Base-by-base conservation (phyloP, 306 rosid species). In the Sphenostylis stenocarpa region DNA sequence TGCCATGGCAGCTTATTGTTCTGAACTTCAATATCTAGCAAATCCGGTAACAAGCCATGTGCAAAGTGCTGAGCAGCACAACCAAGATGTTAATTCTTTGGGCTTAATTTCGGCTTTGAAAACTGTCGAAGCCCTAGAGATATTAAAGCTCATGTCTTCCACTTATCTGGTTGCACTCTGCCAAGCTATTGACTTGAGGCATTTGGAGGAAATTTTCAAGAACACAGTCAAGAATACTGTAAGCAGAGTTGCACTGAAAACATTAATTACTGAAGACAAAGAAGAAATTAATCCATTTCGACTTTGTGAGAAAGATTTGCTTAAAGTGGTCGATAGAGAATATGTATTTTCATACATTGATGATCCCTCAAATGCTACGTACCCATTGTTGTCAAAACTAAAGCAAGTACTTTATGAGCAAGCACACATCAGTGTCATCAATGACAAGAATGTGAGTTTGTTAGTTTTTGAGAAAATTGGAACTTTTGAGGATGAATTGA, bases 111-210 rank as follows among this genome's bases (percentile, higher is more conserved):
- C 88, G 70, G 85, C 88, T 9, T 47, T 73, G 76, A 85, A 81
- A 78, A 85, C 85, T 41, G 78, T 41, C 0, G 88, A 85, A 55
- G 88, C 85, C 7, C 56, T 85, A 34, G 88, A 81, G 67, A 53
- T 85, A 43, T 73, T 85, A 80, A 81, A 85, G 84, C 81, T 85
- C 24, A 81, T 85, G 88, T 78, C 76, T 64, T 74, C 88, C 31
- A 81, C 85, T 62, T 85, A 73, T 52, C 52, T 85, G 77, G 85
- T 82, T 69, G 85, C 88, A 67, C 85, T 85, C 28, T 85, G 88
- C 72, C 88, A 85, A 81, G 88, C 88, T 64, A 81, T 85, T 81
- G 88, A 85, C 47, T 75, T 85, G 85, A 85, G 88, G 73, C 88
- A 85, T 67, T 73, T 81, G 69, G 88, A 85, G 72, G 88, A 81